Evolutionary conservation across 2,329 filamentous ascomycete genomes (phyloP), one percentile per base, ranked within the genome.

Genomic region (Sordariomycetes sp.): DNA sequence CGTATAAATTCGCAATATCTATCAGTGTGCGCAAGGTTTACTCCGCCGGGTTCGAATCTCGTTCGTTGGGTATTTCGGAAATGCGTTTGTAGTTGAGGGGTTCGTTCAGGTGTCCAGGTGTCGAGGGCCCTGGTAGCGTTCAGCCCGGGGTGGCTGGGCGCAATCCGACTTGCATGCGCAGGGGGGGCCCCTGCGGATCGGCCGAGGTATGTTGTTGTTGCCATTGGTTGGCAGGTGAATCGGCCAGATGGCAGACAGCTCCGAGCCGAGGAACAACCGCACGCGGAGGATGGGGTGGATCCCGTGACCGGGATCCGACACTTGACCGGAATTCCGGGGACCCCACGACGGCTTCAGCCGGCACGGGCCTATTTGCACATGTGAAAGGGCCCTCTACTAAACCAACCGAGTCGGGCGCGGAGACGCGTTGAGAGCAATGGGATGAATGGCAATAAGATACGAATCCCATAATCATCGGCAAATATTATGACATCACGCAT

Each of bases 41-140:
- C 39, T n/a, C n/a, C 39, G 15, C n/a, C 15, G n/a, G 39, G 39
- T 17, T 45, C 28, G 28, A 45, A 45, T n/a, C n/a, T 17, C 39
- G 39, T 45, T 45, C 39, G 6, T 20, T 50, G 20, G n/a, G n/a
- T 20, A 22, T 6, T 20, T 50, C 7, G 12, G 25, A 28, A 17
- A 51, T 25, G 15, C 8, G 12, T 42, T 22, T 42, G 28, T 34
- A 56, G 25, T 35, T 35, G 54, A 36, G 50, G 42, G 25, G 25
- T 22, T 56, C 35, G 42, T 42, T 13, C 35, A 17, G 22, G 36
- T 50, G 17, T 22, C 24, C 17, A 48, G 42, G 22, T 50, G 17
- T 22, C 24, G 15, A 34, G 13, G 39, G 42, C 54, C 54, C 72
- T 72, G 61, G 73, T 75, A 61, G 69, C 69, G 69, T 65, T 63